A percentile compares a stretch with the other conserved stretches of the same genome.
phyloP scores from a whole-genome alignment of 1,284 basidiomycete species.

The Fomes fomentarius region DNA sequence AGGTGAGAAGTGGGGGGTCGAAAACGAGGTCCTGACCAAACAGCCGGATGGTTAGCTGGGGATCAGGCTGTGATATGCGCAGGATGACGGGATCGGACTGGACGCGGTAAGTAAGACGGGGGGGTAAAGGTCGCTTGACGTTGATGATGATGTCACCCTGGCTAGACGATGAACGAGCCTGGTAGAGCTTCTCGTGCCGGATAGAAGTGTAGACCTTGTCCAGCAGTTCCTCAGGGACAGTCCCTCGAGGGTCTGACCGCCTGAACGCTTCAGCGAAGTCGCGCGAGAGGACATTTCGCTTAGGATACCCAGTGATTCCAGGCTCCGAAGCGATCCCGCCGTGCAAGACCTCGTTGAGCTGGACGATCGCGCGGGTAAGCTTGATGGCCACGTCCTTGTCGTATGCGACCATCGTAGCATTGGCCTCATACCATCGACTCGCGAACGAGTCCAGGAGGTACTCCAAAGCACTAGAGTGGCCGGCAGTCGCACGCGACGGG shows the following conservation, averaged over 20 bases:
- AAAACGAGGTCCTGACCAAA: conserved; percentile 86
- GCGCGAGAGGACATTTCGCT: conserved; percentile 66
- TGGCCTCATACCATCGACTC: conserved; percentile 88
- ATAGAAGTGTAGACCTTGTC: conserved; percentile 81
- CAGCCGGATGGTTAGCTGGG: conserved; percentile 77
- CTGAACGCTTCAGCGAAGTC: conserved; percentile 84
- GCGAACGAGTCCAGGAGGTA: conserved; percentile 86
- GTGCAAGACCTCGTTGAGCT: conserved; percentile 84
- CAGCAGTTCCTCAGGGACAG: conserved; percentile 76
- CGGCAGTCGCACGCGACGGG: conserved; percentile 51
- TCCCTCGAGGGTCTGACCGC: conserved; percentile 66
- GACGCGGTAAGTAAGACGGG: conserved; percentile 79
- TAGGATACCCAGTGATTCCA: conserved; percentile 63
- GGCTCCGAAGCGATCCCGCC: conserved; percentile 62
- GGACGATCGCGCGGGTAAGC: conserved; percentile 84
- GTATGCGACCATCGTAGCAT: conserved; percentile 75
- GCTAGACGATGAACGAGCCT: conserved; percentile 56
- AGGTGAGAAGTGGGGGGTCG: conserved; percentile 82
- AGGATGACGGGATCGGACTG: conserved; percentile 87
- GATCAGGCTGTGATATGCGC: conserved; percentile 80
- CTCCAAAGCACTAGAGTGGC: conserved; percentile 55
- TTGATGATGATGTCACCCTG: conserved; percentile 59
- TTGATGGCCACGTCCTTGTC: conserved; percentile 79
- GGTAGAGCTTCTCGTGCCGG: conserved; percentile 69
- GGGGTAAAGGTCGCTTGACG: conserved; percentile 75